Evolutionary conservation across 176 grass and related monocot genomes (phyloP).

Genomic region (Cenchrus purpureus): DNA sequence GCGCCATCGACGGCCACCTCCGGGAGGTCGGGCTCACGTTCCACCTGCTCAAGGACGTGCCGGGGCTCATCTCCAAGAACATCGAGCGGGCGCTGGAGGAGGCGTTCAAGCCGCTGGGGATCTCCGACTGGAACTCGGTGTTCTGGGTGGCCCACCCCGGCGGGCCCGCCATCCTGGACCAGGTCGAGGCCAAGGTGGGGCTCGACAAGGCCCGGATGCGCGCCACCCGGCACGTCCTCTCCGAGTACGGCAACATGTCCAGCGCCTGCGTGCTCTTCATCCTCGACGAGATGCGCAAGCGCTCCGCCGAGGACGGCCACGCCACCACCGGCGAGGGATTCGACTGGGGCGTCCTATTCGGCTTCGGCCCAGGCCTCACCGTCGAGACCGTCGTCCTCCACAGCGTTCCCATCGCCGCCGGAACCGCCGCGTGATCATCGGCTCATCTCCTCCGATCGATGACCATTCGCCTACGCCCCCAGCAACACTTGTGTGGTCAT

Average conservation of each 20-base stretch:
- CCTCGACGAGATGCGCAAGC: slow-evolving; percentile 87
- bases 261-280: slow-evolving; percentile 95
- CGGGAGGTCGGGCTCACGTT: slow-evolving; percentile 82
- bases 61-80: slow-evolving; percentile 87
- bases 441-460: too few species aligned
- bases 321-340: slow-evolving; percentile 82
- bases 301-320: slow-evolving; percentile 78
- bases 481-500: too few species aligned
- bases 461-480: too few species aligned
- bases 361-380: slow-evolving; percentile 88
- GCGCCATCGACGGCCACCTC: slow-evolving; percentile 90
- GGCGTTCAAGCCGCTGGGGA: slow-evolving; percentile 74
- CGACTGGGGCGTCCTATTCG: slow-evolving; percentile 98
- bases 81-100: slow-evolving; percentile 69
- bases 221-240: slow-evolving; percentile 68
- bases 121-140: slow-evolving; percentile 81
- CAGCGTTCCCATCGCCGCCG: slow-evolving; percentile 55
- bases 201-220: slow-evolving; percentile 72
- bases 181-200: slow-evolving; percentile 75
- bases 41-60: slow-evolving; percentile 94
- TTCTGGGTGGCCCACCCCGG: slow-evolving; percentile 94
- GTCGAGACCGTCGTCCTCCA: slow-evolving; percentile 92
- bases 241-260: slow-evolving; percentile 90
- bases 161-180: slow-evolving; percentile 82
- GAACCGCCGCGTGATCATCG: background rate